Evolutionary conservation across 139 green algal species (phyloP), one percentile per base, ranked within the genome.

Genomic region (Coelastrella sp.): DNA sequence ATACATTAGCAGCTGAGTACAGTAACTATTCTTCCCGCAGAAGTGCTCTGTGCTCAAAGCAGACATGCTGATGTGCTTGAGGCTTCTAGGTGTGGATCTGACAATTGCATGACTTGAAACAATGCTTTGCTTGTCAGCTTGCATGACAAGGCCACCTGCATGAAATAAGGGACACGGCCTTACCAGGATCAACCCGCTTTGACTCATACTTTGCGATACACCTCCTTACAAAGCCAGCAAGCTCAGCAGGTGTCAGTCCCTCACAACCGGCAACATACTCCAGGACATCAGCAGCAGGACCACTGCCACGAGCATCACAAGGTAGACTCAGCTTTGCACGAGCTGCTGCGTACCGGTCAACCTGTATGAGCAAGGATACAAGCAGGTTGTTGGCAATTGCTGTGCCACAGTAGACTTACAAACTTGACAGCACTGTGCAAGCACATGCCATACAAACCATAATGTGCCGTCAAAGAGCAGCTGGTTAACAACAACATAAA

Each of bases 111-210:
- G n/a, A n/a, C n/a, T n/a, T n/a, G n/a, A n/a, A n/a, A n/a, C n/a
- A n/a, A n/a, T n/a, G n/a, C n/a, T n/a, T n/a, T n/a, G n/a, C n/a
- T n/a, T n/a, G n/a, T n/a, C n/a, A n/a, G n/a, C n/a, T n/a, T n/a
- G n/a, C n/a, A n/a, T n/a, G n/a, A n/a, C n/a, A n/a, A n/a, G n/a
- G n/a, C n/a, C n/a, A n/a, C n/a, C n/a, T n/a, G n/a, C n/a, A n/a
- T n/a, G n/a, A n/a, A n/a, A n/a, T n/a, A n/a, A n/a, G n/a, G n/a
- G n/a, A n/a, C n/a, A n/a, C 96, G 2, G 93, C 96, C 30, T 90
- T 91, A n/a, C 94, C 96, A 48, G 97, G 96, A 62, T 99, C 96
- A 15, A 98, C 94, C 57, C 92, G 90, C 93, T 99, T 98, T 48
- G 59, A 21, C 45, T 95, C 85, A 81, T 98, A 98, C 85, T 91